These are phyloP conservation scores for Aspergillus clavatus DNA, from an alignment of 2,329 filamentous ascomycete species.

Conservation along the genomic window DNA sequence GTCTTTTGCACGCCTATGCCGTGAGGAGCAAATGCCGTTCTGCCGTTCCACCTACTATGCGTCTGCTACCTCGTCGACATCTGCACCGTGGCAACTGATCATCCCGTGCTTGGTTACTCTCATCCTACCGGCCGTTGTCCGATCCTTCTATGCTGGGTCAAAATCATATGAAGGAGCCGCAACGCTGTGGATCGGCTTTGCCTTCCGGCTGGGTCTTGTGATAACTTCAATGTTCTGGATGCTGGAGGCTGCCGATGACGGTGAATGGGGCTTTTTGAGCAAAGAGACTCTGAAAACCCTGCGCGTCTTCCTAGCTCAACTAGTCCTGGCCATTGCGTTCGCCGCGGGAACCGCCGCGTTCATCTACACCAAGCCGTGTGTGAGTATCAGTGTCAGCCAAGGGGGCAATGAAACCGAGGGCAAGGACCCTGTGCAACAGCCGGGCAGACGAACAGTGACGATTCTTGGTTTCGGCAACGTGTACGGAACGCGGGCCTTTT, in stretches of 20 bases:
- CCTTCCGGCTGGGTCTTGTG: slow-evolving; percentile 70
- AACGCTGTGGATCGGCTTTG: slow-evolving; percentile 75
- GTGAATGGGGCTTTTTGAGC: slow-evolving; percentile 69
- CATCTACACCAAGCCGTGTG: slow-evolving; percentile 76
- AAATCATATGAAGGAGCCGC: slow-evolving; percentile 84
- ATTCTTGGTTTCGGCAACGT: slow-evolving; percentile 89
- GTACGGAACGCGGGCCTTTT: slow-evolving; percentile 84
- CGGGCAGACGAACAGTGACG: slow-evolving; percentile 53
- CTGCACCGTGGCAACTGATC: slow-evolving; percentile 78
- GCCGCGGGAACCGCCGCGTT: slow-evolving; percentile 82
- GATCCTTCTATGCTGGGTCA: slow-evolving; percentile 74
- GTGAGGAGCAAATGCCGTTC: slow-evolving; percentile 97
- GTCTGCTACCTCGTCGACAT: slow-evolving; percentile 85
- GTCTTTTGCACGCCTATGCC: slow-evolving; percentile 85
- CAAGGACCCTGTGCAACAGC: slow-evolving; percentile 37
- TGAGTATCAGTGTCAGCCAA: slow-evolving; percentile 62
- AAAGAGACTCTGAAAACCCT: slow-evolving; percentile 63
- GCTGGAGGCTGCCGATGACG: slow-evolving; percentile 76
- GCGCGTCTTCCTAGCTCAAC: slow-evolving; percentile 73
- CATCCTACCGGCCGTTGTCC: slow-evolving; percentile 71
- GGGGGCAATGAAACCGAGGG: slow-evolving; percentile 38
- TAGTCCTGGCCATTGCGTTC: slow-evolving; percentile 72
- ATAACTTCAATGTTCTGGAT: slow-evolving; percentile 80
- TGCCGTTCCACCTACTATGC: slow-evolving; percentile 95
- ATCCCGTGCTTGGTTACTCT: slow-evolving; percentile 73